Conservation (phyloP, 306 rosid genomes). For the Begonia fuchsioides region DNA sequence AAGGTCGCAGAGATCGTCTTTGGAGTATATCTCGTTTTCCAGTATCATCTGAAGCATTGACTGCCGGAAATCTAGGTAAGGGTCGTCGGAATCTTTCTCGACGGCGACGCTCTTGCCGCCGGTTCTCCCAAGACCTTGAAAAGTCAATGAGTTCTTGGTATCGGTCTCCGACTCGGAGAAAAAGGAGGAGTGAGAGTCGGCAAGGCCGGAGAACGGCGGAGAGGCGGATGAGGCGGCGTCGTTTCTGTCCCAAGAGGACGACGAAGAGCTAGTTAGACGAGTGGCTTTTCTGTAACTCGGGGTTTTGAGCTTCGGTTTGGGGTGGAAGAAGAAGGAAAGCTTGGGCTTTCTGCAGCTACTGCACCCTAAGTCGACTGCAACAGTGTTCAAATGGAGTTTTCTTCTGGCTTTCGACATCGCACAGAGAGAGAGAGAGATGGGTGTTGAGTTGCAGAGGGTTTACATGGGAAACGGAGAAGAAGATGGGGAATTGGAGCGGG, state of each 20-base stretch:
- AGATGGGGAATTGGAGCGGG: not conserved
- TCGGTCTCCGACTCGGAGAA: constrained; percentile 19
- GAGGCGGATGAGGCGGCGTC: constrained; percentile 8
- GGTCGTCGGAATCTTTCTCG: constrained; percentile 88
- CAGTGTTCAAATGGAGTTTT: constrained; percentile 32
- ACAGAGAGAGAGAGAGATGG: constrained; percentile 10
- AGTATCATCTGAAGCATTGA: constrained; percentile 92
- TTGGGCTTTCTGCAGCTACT: constrained; percentile 51
- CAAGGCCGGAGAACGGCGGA: constrained; percentile 17
- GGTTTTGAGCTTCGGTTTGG: constrained; percentile 28
- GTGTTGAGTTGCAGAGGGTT: not conserved
- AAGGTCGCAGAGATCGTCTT: constrained; percentile 59
- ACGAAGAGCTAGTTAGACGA: constrained; percentile 6
- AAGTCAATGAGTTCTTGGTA: constrained; percentile 9
- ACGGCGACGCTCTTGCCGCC: constrained; percentile 79
- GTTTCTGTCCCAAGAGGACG: constrained; percentile 4
- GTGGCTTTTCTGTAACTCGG: not conserved
- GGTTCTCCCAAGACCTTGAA: constrained; percentile 42
- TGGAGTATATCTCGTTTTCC: constrained; percentile 78
- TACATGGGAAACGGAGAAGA: too few species aligned
- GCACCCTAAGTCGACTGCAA: constrained; percentile 50
- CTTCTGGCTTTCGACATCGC: constrained; percentile 37
- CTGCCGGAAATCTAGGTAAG: constrained; percentile 66
- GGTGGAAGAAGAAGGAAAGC: constrained; percentile 30
- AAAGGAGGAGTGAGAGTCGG: constrained; percentile 16